These are phyloP conservation scores for Sporisorium sorghi DNA, from an alignment of 1,284 basidiomycete genomes.

Conservation along the genomic window DNA sequence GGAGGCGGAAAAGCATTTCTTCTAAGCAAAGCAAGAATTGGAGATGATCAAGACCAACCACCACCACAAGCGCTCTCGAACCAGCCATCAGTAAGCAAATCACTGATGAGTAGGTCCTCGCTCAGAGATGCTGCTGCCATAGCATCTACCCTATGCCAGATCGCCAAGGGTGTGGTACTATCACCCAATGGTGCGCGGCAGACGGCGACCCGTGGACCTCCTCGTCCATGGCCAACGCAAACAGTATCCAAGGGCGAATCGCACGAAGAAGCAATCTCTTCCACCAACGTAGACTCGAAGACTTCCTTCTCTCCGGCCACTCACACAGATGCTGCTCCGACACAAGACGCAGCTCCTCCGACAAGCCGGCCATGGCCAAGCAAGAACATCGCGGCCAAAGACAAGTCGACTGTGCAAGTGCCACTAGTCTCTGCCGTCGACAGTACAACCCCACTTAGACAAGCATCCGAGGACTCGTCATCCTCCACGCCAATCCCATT, in stretches of 20 bases:
- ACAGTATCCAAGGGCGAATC: background rate
- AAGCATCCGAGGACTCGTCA: background rate
- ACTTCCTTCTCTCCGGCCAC: background rate
- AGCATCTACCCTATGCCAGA: slow-evolving; percentile 44
- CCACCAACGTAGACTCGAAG: background rate
- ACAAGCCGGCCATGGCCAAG: slow-evolving; percentile 30
- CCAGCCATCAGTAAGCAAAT: background rate
- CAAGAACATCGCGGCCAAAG: slow-evolving; percentile 4
- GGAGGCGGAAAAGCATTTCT: background rate
- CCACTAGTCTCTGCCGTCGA: background rate
- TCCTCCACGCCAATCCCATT: slow-evolving; percentile 5
- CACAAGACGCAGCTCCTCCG: background rate
- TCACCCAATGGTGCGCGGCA: slow-evolving; percentile 21
- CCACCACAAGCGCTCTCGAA: background rate
- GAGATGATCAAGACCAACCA: background rate
- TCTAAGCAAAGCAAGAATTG: slow-evolving; percentile 4
- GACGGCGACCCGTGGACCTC: slow-evolving; percentile 9
- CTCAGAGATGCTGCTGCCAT: slow-evolving; percentile 48
- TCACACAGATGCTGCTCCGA: background rate
- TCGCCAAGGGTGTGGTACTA: slow-evolving; percentile 41
- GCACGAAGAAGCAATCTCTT: background rate
- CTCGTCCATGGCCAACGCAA: slow-evolving; percentile 36
- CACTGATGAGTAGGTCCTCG: slow-evolving; percentile 37
- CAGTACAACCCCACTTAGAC: background rate
- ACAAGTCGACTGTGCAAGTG: background rate